These are phyloP conservation scores for Carex kokanica DNA, from an alignment of 176 grass and related monocot genomes.

Conservation along the genomic window DNA sequence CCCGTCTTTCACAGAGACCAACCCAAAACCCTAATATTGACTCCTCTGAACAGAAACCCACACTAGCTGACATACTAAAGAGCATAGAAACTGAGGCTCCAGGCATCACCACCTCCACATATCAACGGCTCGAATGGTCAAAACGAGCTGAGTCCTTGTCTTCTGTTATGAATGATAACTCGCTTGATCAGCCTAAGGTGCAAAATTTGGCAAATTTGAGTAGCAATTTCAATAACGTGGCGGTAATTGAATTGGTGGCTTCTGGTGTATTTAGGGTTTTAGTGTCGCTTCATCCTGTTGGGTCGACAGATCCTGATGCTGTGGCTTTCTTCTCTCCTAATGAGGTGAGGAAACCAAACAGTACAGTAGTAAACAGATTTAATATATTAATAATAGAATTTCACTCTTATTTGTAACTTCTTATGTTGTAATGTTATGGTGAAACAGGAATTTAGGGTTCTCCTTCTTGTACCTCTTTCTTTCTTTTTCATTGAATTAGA, in stretches of 20 bases:
- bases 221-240: constrained; percentile 51
- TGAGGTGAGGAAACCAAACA: constrained; percentile 47
- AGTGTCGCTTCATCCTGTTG: constrained; percentile 87
- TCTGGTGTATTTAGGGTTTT: constrained; percentile 88
- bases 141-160: constrained; percentile 74
- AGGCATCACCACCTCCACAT: constrained; percentile 61
- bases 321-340: constrained; percentile 85
- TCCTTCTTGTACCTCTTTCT: background rate
- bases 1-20: constrained; percentile 4
- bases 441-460: background rate
- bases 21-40: constrained; percentile 8
- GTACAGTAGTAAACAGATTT: background rate
- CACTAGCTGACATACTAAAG: constrained; percentile 70
- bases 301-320: constrained; percentile 78
- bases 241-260: constrained; percentile 80
- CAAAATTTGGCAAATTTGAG: constrained; percentile 49
- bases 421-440: background rate
- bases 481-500: background rate
- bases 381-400: background rate
- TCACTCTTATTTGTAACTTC: background rate
- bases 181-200: constrained; percentile 57
- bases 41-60: constrained; percentile 38
- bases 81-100: constrained; percentile 61
- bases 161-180: constrained; percentile 52
- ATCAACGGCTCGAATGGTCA: constrained; percentile 84